Base-by-base conservation (phyloP, 2,329 filamentous ascomycete genomes). In the Sclerotinia spermophila region DNA sequence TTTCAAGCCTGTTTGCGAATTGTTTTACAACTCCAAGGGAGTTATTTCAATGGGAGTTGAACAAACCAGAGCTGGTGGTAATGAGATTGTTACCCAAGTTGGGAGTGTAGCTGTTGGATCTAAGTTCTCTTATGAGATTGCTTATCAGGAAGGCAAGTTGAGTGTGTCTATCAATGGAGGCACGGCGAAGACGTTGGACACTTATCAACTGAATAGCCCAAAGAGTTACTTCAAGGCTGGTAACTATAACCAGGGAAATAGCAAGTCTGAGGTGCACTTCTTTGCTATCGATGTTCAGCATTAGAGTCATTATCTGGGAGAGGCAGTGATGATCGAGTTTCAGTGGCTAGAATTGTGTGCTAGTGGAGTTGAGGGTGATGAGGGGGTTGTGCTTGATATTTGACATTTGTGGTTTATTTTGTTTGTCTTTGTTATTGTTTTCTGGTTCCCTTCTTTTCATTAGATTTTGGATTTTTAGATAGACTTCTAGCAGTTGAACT, bases 1-100 rank as follows among this genome's bases (percentile, higher is more conserved):
- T 33, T 77, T 70, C 70, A 83, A 83, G 74, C 82, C 82, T 1
- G 77, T 83, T 19, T 79, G 77, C 24, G 82, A 83, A 72, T 74
- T 83, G 24, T 83, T 80, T 74, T 80, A 80, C 71, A 80, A 79
- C 64, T 70, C 74, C 11, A 74, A 73, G 2, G 82, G 82, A 7
- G 76, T 75, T 1, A 69, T 83, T 30, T 76, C 74, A 1, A 79
- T 82, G 70, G 81, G 81, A 3, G 81, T 83, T n/a, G 79, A 81
- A 67, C 78, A 79, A 72, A 80, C 79, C 19, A 75, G 75, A 56
- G 73, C 74, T 44, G 78, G 73, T 64, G 79, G 80, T 19, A 74
- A 75, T 66, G 78, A 80, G 68, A 72, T 78, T 53, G 75, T 79
- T 58, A 80, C 75, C 0, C 45, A 74, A 24, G 74, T 83, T 17